Evolutionary conservation across 768 basidiomycete species (phyloP).

Genomic region (Podaxis carcinomalis): DNA sequence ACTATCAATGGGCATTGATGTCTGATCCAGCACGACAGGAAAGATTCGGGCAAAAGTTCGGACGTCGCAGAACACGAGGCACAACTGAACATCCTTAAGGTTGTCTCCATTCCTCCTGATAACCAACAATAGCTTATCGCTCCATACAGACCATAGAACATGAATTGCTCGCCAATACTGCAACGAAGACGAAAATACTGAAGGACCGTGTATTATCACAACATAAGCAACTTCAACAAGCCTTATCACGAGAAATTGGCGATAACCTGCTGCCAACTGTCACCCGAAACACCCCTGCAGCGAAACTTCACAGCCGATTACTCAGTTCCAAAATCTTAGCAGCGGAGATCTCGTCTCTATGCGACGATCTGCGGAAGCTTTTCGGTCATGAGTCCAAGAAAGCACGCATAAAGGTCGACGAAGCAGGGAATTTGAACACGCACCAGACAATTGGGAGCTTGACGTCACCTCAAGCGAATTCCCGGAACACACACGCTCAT

Average conservation of each 20-base stretch:
- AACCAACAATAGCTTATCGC: slow-evolving; percentile 7
- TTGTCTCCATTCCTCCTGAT: slow-evolving; percentile 20
- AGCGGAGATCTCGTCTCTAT: slow-evolving; percentile 43
- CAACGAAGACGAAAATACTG: slow-evolving; percentile 66
- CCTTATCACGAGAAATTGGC: slow-evolving; percentile 42
- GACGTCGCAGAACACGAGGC: slow-evolving; percentile 48
- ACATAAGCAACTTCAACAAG: slow-evolving; percentile 41
- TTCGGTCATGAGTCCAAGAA: slow-evolving; percentile 22
- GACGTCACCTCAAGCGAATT: neutral
- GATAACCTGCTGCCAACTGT: slow-evolving; percentile 28
- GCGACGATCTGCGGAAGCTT: slow-evolving; percentile 46
- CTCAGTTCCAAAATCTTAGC: slow-evolving; percentile 77
- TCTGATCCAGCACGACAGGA: slow-evolving; percentile 17
- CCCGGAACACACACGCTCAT: slow-evolving; percentile 1
- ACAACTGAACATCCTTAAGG: slow-evolving; percentile 66
- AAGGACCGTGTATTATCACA: slow-evolving; percentile 62
- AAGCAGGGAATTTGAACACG: slow-evolving; percentile 14
- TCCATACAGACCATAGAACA: slow-evolving; percentile 48
- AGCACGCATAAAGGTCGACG: slow-evolving; percentile 8
- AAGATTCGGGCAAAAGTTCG: slow-evolving; percentile 31
- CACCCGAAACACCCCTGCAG: slow-evolving; percentile 36
- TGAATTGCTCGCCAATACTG: slow-evolving; percentile 56
- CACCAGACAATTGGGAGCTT: neutral
- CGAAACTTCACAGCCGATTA: slow-evolving; percentile 68
- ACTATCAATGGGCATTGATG: neutral